Conservation (phyloP, 1,139 yeast species). For the Nakaseomyces bracarensis region DNA sequence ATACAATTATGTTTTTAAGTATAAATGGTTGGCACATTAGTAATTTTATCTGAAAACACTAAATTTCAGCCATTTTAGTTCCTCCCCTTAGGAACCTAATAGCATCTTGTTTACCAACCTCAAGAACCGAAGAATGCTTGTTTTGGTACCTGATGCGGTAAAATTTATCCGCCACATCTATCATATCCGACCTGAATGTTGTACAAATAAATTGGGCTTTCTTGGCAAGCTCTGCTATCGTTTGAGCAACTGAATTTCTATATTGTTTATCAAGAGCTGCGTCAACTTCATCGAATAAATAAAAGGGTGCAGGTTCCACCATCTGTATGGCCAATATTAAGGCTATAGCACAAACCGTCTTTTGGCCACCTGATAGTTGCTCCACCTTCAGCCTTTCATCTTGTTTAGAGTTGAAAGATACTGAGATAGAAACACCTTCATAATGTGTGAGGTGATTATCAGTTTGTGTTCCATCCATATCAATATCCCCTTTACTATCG, state of each 20-base stretch:
- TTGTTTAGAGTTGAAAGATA: conserved; percentile 78
- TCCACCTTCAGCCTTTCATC: conserved; percentile 86
- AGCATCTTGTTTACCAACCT: conserved; percentile 67
- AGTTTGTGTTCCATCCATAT: conserved; percentile 21
- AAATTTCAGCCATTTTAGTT: conserved; percentile 22
- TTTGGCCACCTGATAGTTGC: conserved; percentile 94
- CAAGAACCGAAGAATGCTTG: conserved; percentile 72
- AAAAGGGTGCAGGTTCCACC: conserved; percentile 96
- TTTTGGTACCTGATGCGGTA: conserved; percentile 82
- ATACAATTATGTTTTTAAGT: neutral
- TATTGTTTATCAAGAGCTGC: conserved; percentile 92
- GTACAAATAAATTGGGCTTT: conserved; percentile 90
- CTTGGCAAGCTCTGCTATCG: conserved; percentile 56
- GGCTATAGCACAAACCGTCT: conserved; percentile 89
- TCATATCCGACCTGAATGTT: conserved; percentile 89
- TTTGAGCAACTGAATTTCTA: conserved; percentile 75
- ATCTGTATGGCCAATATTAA: conserved; percentile 86
- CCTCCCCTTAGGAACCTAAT: conserved; percentile 66
- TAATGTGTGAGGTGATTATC: conserved; percentile 47
- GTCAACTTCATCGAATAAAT: conserved; percentile 90
- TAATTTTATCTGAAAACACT: neutral
- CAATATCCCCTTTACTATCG: conserved; percentile 20
- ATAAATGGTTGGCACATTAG: neutral
- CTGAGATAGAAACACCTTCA: conserved; percentile 77
- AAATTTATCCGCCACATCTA: conserved; percentile 76